Evolutionary conservation across 202 grass and related monocot genomes (phyloP), one percentile per base, ranked within the genome.

Genomic region (Brachypodium distachyon): DNA sequence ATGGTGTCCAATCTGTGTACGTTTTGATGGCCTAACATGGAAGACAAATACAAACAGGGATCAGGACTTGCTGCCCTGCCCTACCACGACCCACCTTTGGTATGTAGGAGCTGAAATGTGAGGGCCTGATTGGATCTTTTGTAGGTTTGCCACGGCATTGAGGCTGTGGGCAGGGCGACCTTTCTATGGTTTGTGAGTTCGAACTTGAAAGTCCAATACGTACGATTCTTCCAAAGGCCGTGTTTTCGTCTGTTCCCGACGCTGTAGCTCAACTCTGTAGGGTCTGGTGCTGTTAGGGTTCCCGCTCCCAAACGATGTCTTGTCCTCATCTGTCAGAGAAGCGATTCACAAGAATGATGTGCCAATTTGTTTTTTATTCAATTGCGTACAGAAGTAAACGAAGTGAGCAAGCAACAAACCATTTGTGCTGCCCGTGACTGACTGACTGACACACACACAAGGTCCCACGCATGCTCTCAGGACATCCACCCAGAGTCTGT

Each of bases 281-380:
- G n/a, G 11, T 46, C 7, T 34, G 41, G 21, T 80, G 62, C 44
- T 54, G 47, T 67, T 72, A 81, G 78, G 55, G 69, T 52, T 1
- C 36, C 58, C 51, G 5, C 47, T 46, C 77, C 63, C 39, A 79
- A 26, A 67, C 77, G 77, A 80, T 70, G 28, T 36, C 23, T 59
- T 58, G 34, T 78, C 55, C 59, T 14, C 61, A 78, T 42, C 3
- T 19, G 31, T n/a, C n/a, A n/a, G n/a, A n/a, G n/a, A n/a, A n/a
- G n/a, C n/a, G n/a, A n/a, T n/a, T n/a, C n/a, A n/a, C n/a, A n/a
- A n/a, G n/a, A n/a, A n/a, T 6, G 19, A 66, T 12, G 37, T 26
- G 22, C 37, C 12, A 27, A 29, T 9, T 31, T n/a, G n/a, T n/a
- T n/a, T n/a, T 25, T 32, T 7, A 25, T 16, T 58, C 34, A 34